Conservation (phyloP, 208 protist species). For the Strigomonas culicis region DNA sequence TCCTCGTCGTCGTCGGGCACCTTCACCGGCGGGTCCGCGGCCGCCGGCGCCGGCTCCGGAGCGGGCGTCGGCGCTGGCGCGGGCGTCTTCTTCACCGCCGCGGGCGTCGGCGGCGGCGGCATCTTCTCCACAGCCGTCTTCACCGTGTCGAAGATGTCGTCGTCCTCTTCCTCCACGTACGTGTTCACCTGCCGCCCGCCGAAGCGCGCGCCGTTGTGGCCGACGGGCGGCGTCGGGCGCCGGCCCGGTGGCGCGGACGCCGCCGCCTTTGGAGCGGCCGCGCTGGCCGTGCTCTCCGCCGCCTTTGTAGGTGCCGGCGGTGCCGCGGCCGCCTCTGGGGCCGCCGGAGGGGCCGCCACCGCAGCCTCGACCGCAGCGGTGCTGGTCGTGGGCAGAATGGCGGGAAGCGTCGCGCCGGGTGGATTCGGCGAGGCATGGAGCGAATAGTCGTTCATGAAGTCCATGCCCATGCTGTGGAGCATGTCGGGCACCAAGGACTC, state of each 20-base stretch:
- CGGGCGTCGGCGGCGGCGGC: neutral
- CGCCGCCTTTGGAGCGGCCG: neutral
- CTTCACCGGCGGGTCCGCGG: neutral
- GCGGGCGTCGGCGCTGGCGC: neutral
- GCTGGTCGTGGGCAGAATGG: too few relatives aligned
- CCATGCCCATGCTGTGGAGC: too few relatives aligned
- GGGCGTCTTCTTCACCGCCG: conserved; percentile 4
- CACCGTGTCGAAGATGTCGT: conserved; percentile 15
- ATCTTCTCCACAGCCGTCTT: neutral
- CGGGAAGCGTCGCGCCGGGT: too few relatives aligned
- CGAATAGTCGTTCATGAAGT: too few relatives aligned
- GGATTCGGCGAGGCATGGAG: too few relatives aligned
- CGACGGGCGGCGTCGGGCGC: neutral
- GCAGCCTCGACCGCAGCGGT: neutral
- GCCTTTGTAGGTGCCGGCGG: neutral
- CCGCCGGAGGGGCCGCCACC: neutral
- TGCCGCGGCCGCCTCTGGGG: neutral
- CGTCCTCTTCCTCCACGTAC: conserved; percentile 27
- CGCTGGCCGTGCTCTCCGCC: neutral
- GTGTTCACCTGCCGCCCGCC: conserved; percentile 11
- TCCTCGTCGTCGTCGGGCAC: conserved; percentile 16
- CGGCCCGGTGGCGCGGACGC: neutral
- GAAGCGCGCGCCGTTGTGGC: neutral
- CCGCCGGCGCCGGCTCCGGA: neutral
- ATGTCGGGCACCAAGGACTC: too few relatives aligned